Percentiles rank a stretch among this genome's conserved stretches.
These are phyloP conservation scores for Microbotryum scabiosae DNA, from an alignment of 1,284 basidiomycete genomes.

Conservation along the genomic window DNA sequence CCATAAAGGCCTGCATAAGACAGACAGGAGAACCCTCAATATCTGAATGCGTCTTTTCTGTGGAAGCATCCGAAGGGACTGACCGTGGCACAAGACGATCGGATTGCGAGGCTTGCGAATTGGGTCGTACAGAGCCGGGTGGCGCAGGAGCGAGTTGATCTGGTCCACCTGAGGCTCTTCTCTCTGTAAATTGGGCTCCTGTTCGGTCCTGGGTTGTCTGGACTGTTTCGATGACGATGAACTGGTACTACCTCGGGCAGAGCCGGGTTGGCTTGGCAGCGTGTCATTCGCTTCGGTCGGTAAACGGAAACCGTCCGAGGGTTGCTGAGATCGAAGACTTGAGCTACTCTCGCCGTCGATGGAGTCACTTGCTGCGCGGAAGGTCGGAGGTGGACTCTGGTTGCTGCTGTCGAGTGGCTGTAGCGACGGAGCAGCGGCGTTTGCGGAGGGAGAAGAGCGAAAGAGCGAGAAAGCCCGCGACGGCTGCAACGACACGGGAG, in stretches of 20 bases:
- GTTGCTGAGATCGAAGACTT: not conserved
- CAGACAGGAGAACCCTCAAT: not conserved
- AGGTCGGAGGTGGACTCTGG: no score
- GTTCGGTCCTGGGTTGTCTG: not conserved
- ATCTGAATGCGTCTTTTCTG: not conserved
- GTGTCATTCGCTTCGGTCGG: not conserved
- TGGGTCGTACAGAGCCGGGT: conserved; percentile 43
- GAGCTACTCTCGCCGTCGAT: not conserved
- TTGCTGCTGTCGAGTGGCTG: no score
- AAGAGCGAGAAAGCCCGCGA: no score
- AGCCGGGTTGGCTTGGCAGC: not conserved
- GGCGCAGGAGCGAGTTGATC: conserved; percentile 30
- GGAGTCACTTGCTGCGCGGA: not conserved
- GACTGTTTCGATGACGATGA: not conserved
- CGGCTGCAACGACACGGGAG: no score
- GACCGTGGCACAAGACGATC: conserved; percentile 91
- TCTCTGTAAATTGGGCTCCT: not conserved
- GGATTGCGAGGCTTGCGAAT: conserved; percentile 73
- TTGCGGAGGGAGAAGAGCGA: no score
- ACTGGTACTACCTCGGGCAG: not conserved
- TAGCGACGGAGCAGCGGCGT: no score
- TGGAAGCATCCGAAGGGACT: conserved; percentile 32
- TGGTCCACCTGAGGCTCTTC: conserved; percentile 18
- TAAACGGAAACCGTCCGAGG: no score
- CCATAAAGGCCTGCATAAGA: conserved; percentile 72